Conservation (phyloP, 805 yeast species). For the Hanseniaspora meyeri region DNA sequence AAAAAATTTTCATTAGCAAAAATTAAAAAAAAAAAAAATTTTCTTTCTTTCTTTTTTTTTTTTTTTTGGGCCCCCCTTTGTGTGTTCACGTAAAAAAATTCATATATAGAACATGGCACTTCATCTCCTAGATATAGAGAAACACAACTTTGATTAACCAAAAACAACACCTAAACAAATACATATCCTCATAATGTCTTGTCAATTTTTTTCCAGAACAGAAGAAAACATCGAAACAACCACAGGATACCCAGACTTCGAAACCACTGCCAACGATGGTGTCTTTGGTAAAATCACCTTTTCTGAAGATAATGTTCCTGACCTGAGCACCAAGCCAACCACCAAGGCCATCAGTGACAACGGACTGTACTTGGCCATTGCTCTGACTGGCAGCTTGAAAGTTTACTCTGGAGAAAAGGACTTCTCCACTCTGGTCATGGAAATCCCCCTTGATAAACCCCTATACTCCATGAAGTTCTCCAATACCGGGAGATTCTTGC, state of each 20-base stretch:
- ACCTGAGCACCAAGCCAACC: conserved; percentile 13
- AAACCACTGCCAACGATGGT: conserved; percentile 6
- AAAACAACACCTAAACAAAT: neutral
- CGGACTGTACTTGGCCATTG: conserved; percentile 27
- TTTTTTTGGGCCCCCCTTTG: neutral
- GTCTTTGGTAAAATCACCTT: conserved; percentile 19
- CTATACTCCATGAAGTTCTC: conserved; percentile 76
- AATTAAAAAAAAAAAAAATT: too few relatives aligned
- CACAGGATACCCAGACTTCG: conserved; percentile 26
- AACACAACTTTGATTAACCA: too few relatives aligned
- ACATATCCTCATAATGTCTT: conserved; percentile 21
- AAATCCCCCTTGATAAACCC: conserved; percentile 37
- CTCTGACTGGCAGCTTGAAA: conserved; percentile 16
- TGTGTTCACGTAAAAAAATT: too few relatives aligned
- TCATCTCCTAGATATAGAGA: too few relatives aligned
- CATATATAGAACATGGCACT: too few relatives aligned
- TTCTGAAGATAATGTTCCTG: conserved; percentile 19
- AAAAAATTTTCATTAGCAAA: too few relatives aligned
- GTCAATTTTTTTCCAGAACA: conserved; percentile 28
- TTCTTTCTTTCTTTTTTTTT: too few relatives aligned
- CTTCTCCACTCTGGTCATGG: conserved; percentile 19
- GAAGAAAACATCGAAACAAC: conserved; percentile 27
- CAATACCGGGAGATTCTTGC: conserved; percentile 70
- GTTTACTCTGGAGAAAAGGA: conserved; percentile 22
- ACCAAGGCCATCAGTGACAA: conserved; percentile 27